phyloP scores from a whole-genome alignment of 331 rosid species.

The Dryas integrifolia region DNA sequence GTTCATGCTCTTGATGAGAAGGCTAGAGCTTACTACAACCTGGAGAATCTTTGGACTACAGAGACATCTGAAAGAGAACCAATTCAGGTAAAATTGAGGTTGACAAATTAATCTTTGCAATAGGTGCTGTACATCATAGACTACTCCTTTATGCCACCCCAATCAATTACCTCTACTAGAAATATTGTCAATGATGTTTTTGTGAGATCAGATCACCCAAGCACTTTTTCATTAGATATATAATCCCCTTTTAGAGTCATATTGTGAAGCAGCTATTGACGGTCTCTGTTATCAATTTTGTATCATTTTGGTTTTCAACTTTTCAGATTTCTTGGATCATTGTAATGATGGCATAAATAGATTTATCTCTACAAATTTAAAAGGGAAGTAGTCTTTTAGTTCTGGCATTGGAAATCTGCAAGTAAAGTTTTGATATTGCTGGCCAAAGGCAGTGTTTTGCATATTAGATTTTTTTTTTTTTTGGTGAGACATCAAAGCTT shows the following conservation, averaged over 20 bases:
- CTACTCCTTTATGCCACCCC: not conserved
- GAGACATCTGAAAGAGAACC: constrained; percentile 50
- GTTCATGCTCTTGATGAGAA: constrained; percentile 95
- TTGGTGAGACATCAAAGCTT: not conserved
- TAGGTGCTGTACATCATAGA: not conserved
- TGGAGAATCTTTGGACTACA: constrained; percentile 71
- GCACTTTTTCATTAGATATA: not conserved
- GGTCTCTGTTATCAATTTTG: not conserved
- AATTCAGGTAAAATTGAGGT: constrained; percentile 42
- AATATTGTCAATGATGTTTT: not conserved
- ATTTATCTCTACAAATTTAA: not conserved
- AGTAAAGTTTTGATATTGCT: not conserved
- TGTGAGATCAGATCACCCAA: not conserved
- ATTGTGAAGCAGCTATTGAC: not conserved
- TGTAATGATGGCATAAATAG: not conserved
- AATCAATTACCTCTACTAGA: not conserved
- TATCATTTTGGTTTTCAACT: not conserved
- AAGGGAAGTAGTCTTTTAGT: not conserved
- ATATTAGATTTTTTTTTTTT: not conserved
- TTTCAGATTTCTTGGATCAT: not conserved
- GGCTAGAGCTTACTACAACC: constrained; percentile 87
- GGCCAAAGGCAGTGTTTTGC: not conserved
- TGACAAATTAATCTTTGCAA: not conserved
- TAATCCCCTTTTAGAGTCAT: not conserved
- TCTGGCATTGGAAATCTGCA: not conserved